These are phyloP conservation scores for Talaromyces piceae DNA, from an alignment of 2,329 filamentous ascomycete species.

Conservation along the genomic window DNA sequence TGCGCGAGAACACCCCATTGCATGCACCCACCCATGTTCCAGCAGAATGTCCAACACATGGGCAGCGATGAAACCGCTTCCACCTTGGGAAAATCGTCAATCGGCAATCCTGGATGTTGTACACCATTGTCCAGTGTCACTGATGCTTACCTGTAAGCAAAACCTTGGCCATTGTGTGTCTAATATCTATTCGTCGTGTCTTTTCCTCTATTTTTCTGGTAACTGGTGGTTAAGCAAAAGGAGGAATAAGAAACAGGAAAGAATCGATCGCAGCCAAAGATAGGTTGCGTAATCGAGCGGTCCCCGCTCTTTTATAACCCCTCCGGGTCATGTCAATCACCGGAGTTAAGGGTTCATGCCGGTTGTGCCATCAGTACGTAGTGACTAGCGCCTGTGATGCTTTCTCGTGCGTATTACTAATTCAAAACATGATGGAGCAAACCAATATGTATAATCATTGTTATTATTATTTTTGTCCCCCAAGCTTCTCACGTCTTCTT, in stretches of 20 bases:
- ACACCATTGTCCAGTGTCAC: no score
- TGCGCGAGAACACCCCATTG: neutral
- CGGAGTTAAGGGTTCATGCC: conserved; percentile 2
- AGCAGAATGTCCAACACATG: conserved; percentile 56
- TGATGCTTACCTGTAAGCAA: conserved; percentile 32
- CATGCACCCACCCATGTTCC: conserved; percentile 37
- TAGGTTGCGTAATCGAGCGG: neutral
- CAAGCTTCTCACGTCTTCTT: no score
- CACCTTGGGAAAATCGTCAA: conserved; percentile 36
- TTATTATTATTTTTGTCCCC: no score
- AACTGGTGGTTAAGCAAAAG: no score
- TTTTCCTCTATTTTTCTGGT: no score
- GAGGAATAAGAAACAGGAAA: neutral
- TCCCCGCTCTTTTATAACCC: conserved; percentile 14
- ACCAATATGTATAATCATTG: no score
- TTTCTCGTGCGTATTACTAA: neutral
- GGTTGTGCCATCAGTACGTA: neutral
- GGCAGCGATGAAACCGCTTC: conserved; percentile 59
- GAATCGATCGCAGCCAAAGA: neutral
- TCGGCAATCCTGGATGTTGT: conserved; percentile 6
- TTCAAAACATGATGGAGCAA: no score
- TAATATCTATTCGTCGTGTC: no score
- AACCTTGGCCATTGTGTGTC: conserved; percentile 31
- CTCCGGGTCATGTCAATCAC: conserved; percentile 11
- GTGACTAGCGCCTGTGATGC: no score